Evolutionary conservation across 345 rosid species (phyloP).

Genomic region (Brassica juncea): DNA sequence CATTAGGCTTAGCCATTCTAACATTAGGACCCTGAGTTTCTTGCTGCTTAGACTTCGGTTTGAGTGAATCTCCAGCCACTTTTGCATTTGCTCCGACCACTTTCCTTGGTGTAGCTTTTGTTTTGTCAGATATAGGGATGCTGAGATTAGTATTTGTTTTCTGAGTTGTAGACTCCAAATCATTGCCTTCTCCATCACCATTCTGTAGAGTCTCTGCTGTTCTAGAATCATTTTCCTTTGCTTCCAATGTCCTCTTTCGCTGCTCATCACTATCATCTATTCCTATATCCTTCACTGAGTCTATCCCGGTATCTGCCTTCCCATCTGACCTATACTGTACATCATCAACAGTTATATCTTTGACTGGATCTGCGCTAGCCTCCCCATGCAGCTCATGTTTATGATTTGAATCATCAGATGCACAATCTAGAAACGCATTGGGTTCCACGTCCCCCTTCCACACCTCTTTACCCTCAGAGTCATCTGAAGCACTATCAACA

Average conservation of each 20-base stretch:
- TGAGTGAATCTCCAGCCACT: slow-evolving; percentile 54
- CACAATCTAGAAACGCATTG: slow-evolving; percentile 71
- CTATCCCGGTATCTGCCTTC: slow-evolving; percentile 50
- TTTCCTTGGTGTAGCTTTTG: slow-evolving; percentile 55
- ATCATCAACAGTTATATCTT: slow-evolving; percentile 94
- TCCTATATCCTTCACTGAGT: slow-evolving; percentile 79
- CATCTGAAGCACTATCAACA: slow-evolving; percentile 42
- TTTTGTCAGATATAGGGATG: slow-evolving; percentile 58
- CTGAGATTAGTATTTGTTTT: slow-evolving; percentile 43
- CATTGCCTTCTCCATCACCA: slow-evolving; percentile 45
- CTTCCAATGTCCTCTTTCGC: slow-evolving; percentile 43
- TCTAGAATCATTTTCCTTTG: slow-evolving; percentile 43
- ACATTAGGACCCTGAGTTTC: slow-evolving; percentile 56
- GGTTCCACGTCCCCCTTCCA: slow-evolving; percentile 71
- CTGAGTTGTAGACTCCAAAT: slow-evolving; percentile 46
- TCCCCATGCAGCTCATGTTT: slow-evolving; percentile 51
- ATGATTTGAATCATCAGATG: slow-evolving; percentile 64
- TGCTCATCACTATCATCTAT: slow-evolving; percentile 67
- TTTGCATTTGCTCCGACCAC: slow-evolving; percentile 49
- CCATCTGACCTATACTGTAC: slow-evolving; percentile 67
- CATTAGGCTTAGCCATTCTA: slow-evolving; percentile 75
- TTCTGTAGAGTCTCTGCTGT: slow-evolving; percentile 48
- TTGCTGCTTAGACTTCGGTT: slow-evolving; percentile 64
- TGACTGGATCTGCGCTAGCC: slow-evolving; percentile 60
- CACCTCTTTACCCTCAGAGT: slow-evolving; percentile 55